Evolutionary conservation across 2,329 filamentous ascomycete species (phyloP).

Genomic region (Waltergamsia citrina): DNA sequence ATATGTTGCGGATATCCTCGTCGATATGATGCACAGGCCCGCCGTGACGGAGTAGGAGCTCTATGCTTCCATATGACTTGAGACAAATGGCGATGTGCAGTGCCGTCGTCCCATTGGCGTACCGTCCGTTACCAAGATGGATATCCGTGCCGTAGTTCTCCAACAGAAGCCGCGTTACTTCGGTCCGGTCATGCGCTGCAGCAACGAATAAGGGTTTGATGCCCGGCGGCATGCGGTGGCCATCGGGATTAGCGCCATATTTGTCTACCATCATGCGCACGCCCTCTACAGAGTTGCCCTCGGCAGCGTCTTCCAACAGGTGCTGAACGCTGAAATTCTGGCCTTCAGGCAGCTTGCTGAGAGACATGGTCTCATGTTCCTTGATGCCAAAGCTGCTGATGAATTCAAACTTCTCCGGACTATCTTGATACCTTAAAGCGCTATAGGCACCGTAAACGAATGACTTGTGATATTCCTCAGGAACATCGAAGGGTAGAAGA

Average conservation of each 20-base stretch:
- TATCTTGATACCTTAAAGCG: no score
- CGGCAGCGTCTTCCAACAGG: constrained; percentile 3
- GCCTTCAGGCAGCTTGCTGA: constrained; percentile 1
- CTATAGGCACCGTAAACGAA: constrained; percentile 5
- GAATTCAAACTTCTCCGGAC: constrained; percentile 8
- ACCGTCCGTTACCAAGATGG: constrained; percentile 4
- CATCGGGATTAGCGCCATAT: constrained; percentile 4
- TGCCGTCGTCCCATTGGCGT: constrained; percentile 4
- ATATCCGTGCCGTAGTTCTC: constrained; percentile 5
- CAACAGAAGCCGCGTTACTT: constrained; percentile 1
- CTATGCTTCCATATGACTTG: constrained; percentile 3
- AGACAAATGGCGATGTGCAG: constrained; percentile 1
- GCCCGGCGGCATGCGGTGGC: constrained; percentile 3
- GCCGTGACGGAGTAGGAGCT: constrained; percentile 2
- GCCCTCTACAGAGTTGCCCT: neutral
- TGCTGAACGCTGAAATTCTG: constrained; percentile 6
- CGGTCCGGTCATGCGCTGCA: constrained; percentile 1
- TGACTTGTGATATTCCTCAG: constrained; percentile 1
- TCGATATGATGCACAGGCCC: constrained; percentile 3
- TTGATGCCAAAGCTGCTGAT: constrained; percentile 5
- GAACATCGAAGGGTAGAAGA: constrained; percentile 3
- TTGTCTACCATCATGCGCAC: constrained; percentile 4
- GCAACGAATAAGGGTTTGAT: constrained; percentile 4
- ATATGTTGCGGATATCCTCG: constrained; percentile 4
- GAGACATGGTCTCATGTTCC: constrained; percentile 5